Conservation (phyloP, 352 stramenopile species). For the Ophiocytium majus region DNA sequence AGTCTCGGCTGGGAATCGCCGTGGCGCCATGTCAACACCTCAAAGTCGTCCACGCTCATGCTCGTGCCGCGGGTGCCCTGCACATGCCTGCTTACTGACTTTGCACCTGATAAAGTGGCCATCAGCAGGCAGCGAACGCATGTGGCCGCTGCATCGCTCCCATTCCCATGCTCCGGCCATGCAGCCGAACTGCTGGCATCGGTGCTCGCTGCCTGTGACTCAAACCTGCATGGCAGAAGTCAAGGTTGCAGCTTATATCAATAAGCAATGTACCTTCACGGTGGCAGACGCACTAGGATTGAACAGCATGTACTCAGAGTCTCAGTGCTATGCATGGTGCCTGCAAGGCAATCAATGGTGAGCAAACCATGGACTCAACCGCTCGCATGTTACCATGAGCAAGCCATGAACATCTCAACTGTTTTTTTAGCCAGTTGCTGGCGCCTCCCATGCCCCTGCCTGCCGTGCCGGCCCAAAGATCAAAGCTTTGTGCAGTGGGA, state of each 20-base stretch:
- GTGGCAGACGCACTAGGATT: not conserved
- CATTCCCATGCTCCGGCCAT: not conserved
- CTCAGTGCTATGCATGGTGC: not conserved
- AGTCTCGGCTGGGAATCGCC: not conserved
- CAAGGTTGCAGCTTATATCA: no score
- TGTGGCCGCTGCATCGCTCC: no score
- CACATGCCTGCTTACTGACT: no score
- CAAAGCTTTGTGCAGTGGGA: conserved; percentile 17
- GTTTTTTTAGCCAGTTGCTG: conserved; percentile 14
- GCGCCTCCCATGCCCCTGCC: conserved; percentile 17
- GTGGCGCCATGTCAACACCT: not conserved
- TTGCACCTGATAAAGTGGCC: no score
- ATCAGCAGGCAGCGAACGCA: no score
- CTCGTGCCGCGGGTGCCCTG: not conserved
- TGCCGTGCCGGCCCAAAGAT: conserved; percentile 5
- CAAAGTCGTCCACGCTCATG: not conserved
- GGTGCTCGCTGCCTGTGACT: not conserved
- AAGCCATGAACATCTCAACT: no score
- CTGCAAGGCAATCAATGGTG: not conserved
- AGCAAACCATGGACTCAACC: not conserved
- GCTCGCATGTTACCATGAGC: no score
- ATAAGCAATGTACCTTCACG: not conserved
- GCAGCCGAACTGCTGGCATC: not conserved
- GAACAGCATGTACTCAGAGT: not conserved
- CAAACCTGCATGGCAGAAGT: not conserved